Evolutionary conservation across 306 rosid genomes (phyloP).

Genomic region (Spatholobus suberectus): DNA sequence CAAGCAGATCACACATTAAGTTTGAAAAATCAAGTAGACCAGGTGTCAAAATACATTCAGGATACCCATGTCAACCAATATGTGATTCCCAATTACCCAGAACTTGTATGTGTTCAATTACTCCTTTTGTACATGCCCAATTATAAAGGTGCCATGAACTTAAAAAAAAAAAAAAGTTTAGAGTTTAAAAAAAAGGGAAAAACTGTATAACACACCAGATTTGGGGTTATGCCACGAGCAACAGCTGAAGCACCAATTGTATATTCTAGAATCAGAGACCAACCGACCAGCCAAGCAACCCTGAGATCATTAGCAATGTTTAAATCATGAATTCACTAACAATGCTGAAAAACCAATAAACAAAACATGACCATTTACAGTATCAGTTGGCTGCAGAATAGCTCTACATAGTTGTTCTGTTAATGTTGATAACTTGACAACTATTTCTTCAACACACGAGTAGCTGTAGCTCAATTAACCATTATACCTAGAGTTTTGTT

Average conservation of each 20-base stretch:
- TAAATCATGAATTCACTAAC: conserved; percentile 24
- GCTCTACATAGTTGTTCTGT: conserved; percentile 10
- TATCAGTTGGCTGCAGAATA: conserved; percentile 16
- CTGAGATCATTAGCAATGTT: conserved; percentile 48
- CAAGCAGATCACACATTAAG: neutral
- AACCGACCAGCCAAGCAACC: conserved; percentile 94
- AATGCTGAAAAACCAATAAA: neutral
- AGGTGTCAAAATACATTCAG: conserved; percentile 23
- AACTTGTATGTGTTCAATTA: neutral
- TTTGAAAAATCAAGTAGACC: neutral
- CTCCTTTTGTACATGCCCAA: neutral
- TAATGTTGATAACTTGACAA: neutral
- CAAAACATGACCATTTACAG: conserved; percentile 9
- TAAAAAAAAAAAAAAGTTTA: neutral
- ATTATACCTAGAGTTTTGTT: neutral
- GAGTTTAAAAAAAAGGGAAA: neutral
- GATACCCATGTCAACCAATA: neutral
- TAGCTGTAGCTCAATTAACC: conserved; percentile 1
- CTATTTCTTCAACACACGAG: conserved; percentile 22
- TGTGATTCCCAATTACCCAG: neutral
- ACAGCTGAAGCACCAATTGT: conserved; percentile 94
- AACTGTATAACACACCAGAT: conserved; percentile 62
- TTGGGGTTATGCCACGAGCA: conserved; percentile 97
- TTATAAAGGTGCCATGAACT: neutral
- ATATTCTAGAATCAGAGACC: conserved; percentile 91